Percentiles rank a stretch among this genome's conserved stretches.
Conservation (phyloP, 1,284 basidiomycete species). For the Sanghuangporus sanghuang region DNA sequence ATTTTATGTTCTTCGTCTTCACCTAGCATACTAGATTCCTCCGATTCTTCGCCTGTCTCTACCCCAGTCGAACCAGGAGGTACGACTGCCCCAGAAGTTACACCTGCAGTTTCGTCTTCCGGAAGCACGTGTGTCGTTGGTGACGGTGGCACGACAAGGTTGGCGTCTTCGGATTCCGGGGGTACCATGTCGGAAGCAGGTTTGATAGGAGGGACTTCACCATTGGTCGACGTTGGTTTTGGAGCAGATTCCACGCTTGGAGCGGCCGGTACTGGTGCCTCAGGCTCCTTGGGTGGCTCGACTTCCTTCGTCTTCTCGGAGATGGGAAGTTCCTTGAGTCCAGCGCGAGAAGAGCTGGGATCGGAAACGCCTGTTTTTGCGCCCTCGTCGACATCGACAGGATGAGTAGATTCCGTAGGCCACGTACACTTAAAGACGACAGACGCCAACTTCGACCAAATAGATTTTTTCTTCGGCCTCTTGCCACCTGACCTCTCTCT, state of each 20-base stretch:
- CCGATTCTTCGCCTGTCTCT: constrained; percentile 39
- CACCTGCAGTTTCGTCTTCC: constrained; percentile 53
- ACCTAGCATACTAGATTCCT: constrained; percentile 38
- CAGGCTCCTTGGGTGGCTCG: constrained; percentile 14
- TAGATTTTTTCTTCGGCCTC: constrained; percentile 14
- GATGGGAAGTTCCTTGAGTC: constrained; percentile 3
- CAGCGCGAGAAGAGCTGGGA: constrained; percentile 7
- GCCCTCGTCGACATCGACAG: constrained; percentile 28
- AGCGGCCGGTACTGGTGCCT: constrained; percentile 10
- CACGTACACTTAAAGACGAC: constrained; percentile 32
- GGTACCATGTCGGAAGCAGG: constrained; percentile 19
- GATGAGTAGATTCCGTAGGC: constrained; percentile 34
- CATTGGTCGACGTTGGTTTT: background rate
- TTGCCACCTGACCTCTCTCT: background rate
- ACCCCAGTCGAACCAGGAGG: constrained; percentile 63
- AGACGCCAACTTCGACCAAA: constrained; percentile 17
- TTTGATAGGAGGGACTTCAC: constrained; percentile 13
- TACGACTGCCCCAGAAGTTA: constrained; percentile 66
- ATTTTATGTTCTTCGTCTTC: constrained; percentile 46
- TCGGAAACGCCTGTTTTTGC: constrained; percentile 13
- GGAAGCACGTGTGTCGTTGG: constrained; percentile 39
- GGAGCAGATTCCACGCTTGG: constrained; percentile 10
- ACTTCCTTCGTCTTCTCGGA: constrained; percentile 19
- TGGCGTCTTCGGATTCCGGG: constrained; percentile 25
- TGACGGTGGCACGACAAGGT: constrained; percentile 49